These are phyloP conservation scores for Magnusiomyces sp. DNA, from an alignment of 1,139 yeast species.

Conservation along the genomic window DNA sequence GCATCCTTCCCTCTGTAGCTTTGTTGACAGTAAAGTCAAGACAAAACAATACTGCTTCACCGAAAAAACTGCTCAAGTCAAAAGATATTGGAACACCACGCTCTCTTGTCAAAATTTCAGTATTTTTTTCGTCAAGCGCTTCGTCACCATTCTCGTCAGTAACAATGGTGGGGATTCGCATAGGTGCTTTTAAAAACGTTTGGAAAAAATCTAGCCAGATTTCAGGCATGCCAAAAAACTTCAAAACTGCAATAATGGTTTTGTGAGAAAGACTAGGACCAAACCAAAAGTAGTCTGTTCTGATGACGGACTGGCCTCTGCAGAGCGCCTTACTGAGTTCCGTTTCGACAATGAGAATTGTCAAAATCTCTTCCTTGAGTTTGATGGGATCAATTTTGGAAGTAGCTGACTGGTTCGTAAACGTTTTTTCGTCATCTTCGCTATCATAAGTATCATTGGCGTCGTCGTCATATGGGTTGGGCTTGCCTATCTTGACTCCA, in stretches of 20 bases:
- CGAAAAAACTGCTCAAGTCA: slow-evolving; percentile 15
- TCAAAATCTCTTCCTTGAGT: slow-evolving; percentile 12
- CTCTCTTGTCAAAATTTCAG: slow-evolving; percentile 2
- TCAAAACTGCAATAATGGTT: slow-evolving; percentile 14
- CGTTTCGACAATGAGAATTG: slow-evolving; percentile 13
- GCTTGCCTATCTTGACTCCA: neutral
- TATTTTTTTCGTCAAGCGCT: neutral
- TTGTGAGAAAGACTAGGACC: slow-evolving; percentile 17
- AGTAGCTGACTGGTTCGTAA: neutral
- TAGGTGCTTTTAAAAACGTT: slow-evolving; percentile 13
- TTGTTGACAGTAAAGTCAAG: slow-evolving; percentile 17
- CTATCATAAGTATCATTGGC: neutral
- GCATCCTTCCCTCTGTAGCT: slow-evolving; percentile 11
- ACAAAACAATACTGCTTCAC: slow-evolving; percentile 16
- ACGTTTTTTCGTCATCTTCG: neutral
- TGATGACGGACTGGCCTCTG: slow-evolving; percentile 15
- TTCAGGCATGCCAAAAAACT: slow-evolving; percentile 16
- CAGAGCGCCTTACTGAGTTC: slow-evolving; percentile 11
- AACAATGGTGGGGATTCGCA: slow-evolving; percentile 5
- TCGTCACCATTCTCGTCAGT: neutral
- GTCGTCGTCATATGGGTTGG: slow-evolving; percentile 5
- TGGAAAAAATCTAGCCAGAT: slow-evolving; percentile 16
- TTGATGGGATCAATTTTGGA: slow-evolving; percentile 3
- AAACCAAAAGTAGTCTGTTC: slow-evolving; percentile 19
- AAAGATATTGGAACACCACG: slow-evolving; percentile 17